Evolutionary conservation across 306 rosid species (phyloP).

Genomic region (Lathyrus oleraceus): DNA sequence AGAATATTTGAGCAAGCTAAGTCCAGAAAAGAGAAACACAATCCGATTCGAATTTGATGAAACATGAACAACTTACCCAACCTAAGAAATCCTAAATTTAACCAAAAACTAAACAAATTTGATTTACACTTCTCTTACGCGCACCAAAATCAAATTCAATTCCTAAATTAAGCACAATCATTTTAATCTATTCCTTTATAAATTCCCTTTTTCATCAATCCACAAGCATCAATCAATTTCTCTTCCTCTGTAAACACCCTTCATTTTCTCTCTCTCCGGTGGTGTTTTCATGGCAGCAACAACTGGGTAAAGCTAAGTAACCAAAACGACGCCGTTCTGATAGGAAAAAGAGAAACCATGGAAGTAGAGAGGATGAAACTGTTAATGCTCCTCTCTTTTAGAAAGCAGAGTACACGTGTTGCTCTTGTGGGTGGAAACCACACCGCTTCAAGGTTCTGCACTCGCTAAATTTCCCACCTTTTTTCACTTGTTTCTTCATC

Average conservation of each 20-base stretch:
- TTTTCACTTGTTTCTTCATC: background rate
- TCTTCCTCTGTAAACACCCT: background rate
- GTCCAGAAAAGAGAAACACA: background rate
- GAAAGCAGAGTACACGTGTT: slow-evolving; percentile 45
- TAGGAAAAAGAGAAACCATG: slow-evolving; percentile 33
- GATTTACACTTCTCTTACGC: slow-evolving; percentile 18
- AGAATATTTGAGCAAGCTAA: background rate
- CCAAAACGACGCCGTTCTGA: slow-evolving; percentile 23
- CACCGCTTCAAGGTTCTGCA: slow-evolving; percentile 52
- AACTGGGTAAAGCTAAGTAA: slow-evolving; percentile 34
- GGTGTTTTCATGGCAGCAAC: slow-evolving; percentile 31
- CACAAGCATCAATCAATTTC: background rate
- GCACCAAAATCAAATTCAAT: slow-evolving; percentile 4
- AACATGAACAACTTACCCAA: background rate
- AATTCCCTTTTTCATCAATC: background rate
- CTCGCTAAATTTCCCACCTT: slow-evolving; percentile 4
- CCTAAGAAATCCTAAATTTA: slow-evolving; percentile 15
- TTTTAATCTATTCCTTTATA: background rate
- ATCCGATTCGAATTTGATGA: background rate
- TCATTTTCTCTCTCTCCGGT: slow-evolving; percentile 20
- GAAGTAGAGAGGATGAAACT: slow-evolving; percentile 58
- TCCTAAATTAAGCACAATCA: slow-evolving; percentile 28
- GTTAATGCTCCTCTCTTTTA: slow-evolving; percentile 51
- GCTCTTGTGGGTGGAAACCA: slow-evolving; percentile 84
- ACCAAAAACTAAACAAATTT: slow-evolving; percentile 3